Conservation (phyloP, 148 eudicot species). For the Rhododendron ferrugineum region DNA sequence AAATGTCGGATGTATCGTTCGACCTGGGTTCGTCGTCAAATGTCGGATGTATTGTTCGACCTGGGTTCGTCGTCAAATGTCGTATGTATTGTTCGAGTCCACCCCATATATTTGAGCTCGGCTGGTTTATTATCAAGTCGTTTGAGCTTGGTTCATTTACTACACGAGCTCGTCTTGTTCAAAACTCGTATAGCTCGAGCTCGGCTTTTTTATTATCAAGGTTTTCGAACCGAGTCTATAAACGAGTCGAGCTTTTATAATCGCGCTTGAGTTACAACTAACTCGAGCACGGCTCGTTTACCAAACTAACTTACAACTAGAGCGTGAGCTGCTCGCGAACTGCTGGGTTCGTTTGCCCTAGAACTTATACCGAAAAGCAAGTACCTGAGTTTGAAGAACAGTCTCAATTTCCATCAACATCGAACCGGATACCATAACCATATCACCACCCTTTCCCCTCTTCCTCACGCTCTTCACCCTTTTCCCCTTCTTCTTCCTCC, state of each 20-base stretch:
- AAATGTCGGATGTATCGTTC: too few relatives aligned
- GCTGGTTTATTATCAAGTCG: neutral
- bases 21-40: too few relatives aligned
- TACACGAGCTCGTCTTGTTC: neutral
- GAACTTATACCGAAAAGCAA: neutral
- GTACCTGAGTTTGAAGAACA: conserved; percentile 89
- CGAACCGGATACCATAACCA: conserved; percentile 70
- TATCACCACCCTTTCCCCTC: conserved; percentile 31
- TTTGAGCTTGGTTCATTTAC: neutral
- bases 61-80: too few relatives aligned
- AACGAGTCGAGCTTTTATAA: too few relatives aligned
- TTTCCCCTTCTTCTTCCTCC: conserved; percentile 25
- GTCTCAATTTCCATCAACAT: conserved; percentile 82
- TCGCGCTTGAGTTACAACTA: neutral
- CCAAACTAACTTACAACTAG: neutral
- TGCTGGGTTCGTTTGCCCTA: neutral
- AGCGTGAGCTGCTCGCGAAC: neutral
- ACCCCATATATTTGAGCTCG: neutral
- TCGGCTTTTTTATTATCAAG: neutral
- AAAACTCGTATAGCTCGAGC: neutral
- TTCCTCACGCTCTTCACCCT: conserved; percentile 43
- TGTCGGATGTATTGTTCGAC: too few relatives aligned
- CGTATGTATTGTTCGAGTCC: neutral
- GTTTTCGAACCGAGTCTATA: neutral
- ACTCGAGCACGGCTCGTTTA: neutral